These are phyloP conservation scores for Penicillium sp. DNA, from an alignment of 2,329 filamentous ascomycete species.

Conservation along the genomic window DNA sequence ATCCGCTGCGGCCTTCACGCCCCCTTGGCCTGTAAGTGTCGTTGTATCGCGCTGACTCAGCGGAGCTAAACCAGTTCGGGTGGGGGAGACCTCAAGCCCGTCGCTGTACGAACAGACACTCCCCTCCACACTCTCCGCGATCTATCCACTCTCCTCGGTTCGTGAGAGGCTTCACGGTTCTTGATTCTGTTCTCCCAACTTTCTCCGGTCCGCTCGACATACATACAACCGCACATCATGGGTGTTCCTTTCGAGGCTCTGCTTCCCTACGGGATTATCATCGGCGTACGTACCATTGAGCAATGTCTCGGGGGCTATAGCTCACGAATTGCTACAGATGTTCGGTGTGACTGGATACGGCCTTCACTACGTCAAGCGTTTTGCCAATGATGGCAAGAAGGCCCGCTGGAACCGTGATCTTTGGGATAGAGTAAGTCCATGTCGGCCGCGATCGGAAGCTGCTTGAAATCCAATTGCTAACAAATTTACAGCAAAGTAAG, in stretches of 20 bases:
- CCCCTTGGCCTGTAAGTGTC: slow-evolving; percentile 37
- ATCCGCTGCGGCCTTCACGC: slow-evolving; percentile 28
- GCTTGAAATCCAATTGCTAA: slow-evolving; percentile 38
- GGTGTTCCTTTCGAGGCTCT: slow-evolving; percentile 65
- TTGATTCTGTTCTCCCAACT: slow-evolving; percentile 1
- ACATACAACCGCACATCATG: slow-evolving; percentile 42
- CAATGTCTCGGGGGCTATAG: slow-evolving; percentile 17
- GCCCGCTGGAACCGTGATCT: slow-evolving; percentile 57
- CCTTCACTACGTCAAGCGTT: slow-evolving; percentile 55
- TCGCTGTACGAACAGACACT: slow-evolving; percentile 13
- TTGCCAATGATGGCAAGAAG: slow-evolving; percentile 62
- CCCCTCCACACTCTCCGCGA: slow-evolving; percentile 20
- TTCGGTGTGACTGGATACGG: slow-evolving; percentile 58
- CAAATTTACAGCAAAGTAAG: slow-evolving; percentile 52
- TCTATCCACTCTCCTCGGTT: slow-evolving; percentile 6
- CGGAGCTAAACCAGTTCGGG: slow-evolving; percentile 34
- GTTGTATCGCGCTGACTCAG: slow-evolving; percentile 39
- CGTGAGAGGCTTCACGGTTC: slow-evolving; percentile 9
- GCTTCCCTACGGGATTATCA: slow-evolving; percentile 61
- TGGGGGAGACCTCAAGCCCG: slow-evolving; percentile 28
- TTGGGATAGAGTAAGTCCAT: slow-evolving; percentile 59
- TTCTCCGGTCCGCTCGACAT: background rate
- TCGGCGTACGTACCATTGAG: slow-evolving; percentile 49
- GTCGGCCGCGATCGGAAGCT: slow-evolving; percentile 16
- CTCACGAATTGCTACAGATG: slow-evolving; percentile 47